Percentiles rank a stretch among this genome's conserved stretches.
These are phyloP conservation scores for Spirogloea muscicola DNA, from an alignment of 139 green algal species.

Conservation along the genomic window DNA sequence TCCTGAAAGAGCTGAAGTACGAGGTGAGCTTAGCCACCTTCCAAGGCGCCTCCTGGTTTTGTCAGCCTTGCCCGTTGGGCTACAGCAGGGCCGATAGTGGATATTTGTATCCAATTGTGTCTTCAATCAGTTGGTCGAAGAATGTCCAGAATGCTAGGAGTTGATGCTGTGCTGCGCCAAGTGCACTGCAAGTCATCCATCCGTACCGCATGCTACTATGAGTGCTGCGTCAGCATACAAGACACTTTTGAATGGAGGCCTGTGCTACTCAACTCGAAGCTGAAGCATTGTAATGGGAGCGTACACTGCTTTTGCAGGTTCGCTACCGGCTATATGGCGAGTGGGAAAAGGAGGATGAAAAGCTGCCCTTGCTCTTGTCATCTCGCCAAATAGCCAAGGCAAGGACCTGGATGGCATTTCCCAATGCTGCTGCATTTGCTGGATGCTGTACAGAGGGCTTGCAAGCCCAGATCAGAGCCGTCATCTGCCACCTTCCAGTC, in stretches of 20 bases:
- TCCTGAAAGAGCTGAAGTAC: slow-evolving; percentile 66
- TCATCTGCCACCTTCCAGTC: too few relatives aligned
- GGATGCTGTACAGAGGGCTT: neutral
- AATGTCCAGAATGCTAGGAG: neutral
- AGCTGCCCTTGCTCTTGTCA: slow-evolving; percentile 4
- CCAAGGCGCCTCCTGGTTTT: neutral
- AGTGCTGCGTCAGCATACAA: neutral
- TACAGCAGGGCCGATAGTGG: neutral
- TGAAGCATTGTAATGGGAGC: too few relatives aligned
- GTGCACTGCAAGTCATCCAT: neutral
- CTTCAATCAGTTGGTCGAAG: neutral
- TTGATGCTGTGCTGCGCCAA: too few relatives aligned
- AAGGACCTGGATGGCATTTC: neutral
- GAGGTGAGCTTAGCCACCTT: slow-evolving; percentile 4
- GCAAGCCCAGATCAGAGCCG: too few relatives aligned
- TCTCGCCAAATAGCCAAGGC: slow-evolving; percentile 25
- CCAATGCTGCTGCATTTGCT: neutral
- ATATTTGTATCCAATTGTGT: neutral
- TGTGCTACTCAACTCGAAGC: neutral
- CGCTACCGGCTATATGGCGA: slow-evolving; percentile 46
- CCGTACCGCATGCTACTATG: neutral
- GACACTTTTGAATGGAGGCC: neutral
- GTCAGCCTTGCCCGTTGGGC: neutral
- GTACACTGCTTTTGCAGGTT: slow-evolving; percentile 16
- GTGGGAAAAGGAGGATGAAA: slow-evolving; percentile 41